A percentile compares a stretch with the other conserved stretches of the same genome.
Evolutionary conservation across 2,329 filamentous ascomycete genomes (phyloP).

Genomic region (Colletotrichum ledebouriae): DNA sequence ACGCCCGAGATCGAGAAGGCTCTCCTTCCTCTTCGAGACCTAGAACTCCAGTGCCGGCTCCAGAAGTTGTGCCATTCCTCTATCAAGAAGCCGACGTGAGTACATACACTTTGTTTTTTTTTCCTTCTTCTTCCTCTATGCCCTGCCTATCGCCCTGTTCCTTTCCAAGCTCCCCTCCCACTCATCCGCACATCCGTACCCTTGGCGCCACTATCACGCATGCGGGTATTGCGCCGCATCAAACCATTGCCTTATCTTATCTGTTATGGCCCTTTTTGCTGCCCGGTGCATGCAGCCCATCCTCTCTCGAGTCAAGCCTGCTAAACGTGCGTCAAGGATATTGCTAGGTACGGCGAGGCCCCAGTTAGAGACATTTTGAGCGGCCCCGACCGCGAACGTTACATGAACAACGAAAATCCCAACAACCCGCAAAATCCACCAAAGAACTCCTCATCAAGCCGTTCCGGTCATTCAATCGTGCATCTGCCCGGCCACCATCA

Average conservation of each 20-base stretch:
- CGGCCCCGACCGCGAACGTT: slow-evolving; percentile 78
- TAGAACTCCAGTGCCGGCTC: slow-evolving; percentile 86
- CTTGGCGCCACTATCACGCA: slow-evolving; percentile 41
- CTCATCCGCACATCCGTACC: slow-evolving; percentile 34
- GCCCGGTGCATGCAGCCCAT: slow-evolving; percentile 23
- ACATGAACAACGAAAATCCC: slow-evolving; percentile 61
- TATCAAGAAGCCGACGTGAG: slow-evolving; percentile 88
- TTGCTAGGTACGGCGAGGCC: slow-evolving; percentile 81
- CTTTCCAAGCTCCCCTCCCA: slow-evolving; percentile 25
- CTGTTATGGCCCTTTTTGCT: slow-evolving; percentile 34
- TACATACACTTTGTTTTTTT: slow-evolving; percentile 47
- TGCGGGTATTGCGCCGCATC: slow-evolving; percentile 39
- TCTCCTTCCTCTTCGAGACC: slow-evolving; percentile 84
- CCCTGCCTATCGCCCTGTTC: slow-evolving; percentile 16
- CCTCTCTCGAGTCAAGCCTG: slow-evolving; percentile 38
- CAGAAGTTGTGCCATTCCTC: slow-evolving; percentile 96
- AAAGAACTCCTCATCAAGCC: slow-evolving; percentile 74
- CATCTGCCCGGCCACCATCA: slow-evolving; percentile 75
- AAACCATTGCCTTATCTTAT: slow-evolving; percentile 39
- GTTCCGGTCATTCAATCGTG: slow-evolving; percentile 71
- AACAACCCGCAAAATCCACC: slow-evolving; percentile 62
- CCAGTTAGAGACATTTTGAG: slow-evolving; percentile 79
- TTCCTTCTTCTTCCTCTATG: slow-evolving; percentile 32
- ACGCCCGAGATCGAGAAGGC: slow-evolving; percentile 71
- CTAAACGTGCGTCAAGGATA: slow-evolving; percentile 66